Percentiles rank a stretch among this genome's conserved stretches.
phyloP scores from a whole-genome alignment of 768 basidiomycete species.

The Auricularia cornea region DNA sequence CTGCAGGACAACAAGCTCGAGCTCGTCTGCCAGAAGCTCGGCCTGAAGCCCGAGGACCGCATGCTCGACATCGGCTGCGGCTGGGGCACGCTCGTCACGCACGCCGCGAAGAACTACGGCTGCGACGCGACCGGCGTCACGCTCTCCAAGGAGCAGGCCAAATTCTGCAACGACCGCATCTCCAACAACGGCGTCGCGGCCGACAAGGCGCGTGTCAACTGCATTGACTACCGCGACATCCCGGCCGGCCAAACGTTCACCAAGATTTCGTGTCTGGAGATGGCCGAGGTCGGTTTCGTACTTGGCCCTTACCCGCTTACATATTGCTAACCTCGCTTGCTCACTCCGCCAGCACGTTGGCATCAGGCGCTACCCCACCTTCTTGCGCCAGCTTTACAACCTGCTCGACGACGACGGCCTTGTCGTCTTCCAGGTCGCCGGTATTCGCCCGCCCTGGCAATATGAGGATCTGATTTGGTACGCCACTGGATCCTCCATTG shows the following conservation, averaged over 20 bases:
- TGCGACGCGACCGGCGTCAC: constrained; percentile 96
- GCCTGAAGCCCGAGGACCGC: constrained; percentile 78
- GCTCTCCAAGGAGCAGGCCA: constrained; percentile 81
- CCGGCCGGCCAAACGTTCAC: constrained; percentile 65
- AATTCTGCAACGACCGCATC: constrained; percentile 87
- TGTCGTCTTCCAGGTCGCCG: constrained; percentile 96
- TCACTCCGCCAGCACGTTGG: constrained; percentile 68
- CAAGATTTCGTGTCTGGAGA: constrained; percentile 95
- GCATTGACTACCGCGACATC: constrained; percentile 89
- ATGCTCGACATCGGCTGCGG: constrained; percentile 85
- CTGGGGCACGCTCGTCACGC: constrained; percentile 93
- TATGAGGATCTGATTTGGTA: constrained; percentile 96
- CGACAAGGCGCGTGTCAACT: constrained; percentile 79
- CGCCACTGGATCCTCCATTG: constrained; percentile 11
- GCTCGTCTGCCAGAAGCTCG: constrained; percentile 89
- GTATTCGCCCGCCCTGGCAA: constrained; percentile 92
- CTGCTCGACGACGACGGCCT: constrained; percentile 90
- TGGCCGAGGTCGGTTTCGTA: constrained; percentile 71
- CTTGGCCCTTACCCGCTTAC: background rate
- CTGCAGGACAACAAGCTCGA: constrained; percentile 98
- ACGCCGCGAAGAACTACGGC: constrained; percentile 95
- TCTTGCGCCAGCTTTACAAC: constrained; percentile 87
- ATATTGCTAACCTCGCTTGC: no score
- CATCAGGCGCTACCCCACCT: constrained; percentile 80
- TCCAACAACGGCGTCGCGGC: constrained; percentile 63